Percentiles rank a stretch among this genome's conserved stretches.
Conservation (phyloP, 2,329 filamentous ascomycete species). For the Immersiporthe knoxdaviesiana region DNA sequence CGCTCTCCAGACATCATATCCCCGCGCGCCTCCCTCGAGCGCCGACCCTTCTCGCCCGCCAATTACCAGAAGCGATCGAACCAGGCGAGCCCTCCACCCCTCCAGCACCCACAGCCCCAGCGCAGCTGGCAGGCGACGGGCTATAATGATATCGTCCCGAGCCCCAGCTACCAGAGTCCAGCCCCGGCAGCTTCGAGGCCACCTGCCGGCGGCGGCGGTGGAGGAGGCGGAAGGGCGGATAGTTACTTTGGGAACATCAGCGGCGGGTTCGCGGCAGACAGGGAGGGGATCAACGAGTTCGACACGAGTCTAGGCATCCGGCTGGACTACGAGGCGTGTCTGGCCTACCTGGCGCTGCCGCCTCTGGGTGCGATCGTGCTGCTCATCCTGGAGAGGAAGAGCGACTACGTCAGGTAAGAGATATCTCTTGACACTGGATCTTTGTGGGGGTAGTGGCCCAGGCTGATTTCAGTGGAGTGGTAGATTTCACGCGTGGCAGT, state of each 20-base stretch:
- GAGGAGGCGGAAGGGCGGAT: conserved; percentile 35
- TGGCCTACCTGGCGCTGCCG: conserved; percentile 85
- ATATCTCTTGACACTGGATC: not conserved
- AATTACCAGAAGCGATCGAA: conserved; percentile 43
- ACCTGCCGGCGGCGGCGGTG: conserved; percentile 11
- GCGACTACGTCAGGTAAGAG: conserved; percentile 86
- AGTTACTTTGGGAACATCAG: conserved; percentile 48
- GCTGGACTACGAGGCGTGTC: conserved; percentile 85
- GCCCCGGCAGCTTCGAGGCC: conserved; percentile 14
- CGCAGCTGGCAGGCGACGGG: conserved; percentile 54
- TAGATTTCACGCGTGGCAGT: conserved; percentile 97
- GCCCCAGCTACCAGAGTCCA: conserved; percentile 37
- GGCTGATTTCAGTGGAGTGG: conserved; percentile 33
- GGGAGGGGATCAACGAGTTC: conserved; percentile 75
- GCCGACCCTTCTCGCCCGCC: conserved; percentile 58
- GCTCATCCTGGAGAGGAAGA: conserved; percentile 87
- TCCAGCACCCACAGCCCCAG: conserved; percentile 61
- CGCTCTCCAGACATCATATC: conserved; percentile 68
- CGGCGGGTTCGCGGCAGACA: conserved; percentile 40
- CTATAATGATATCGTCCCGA: conserved; percentile 44
- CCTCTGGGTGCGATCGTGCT: conserved; percentile 85
- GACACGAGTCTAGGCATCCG: conserved; percentile 87
- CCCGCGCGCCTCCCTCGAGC: conserved; percentile 63
- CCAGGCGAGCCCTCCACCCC: conserved; percentile 47
- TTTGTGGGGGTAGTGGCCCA: not conserved